Base-by-base conservation (phyloP, 2,329 filamentous ascomycete species). In the Didymella pomorum region DNA sequence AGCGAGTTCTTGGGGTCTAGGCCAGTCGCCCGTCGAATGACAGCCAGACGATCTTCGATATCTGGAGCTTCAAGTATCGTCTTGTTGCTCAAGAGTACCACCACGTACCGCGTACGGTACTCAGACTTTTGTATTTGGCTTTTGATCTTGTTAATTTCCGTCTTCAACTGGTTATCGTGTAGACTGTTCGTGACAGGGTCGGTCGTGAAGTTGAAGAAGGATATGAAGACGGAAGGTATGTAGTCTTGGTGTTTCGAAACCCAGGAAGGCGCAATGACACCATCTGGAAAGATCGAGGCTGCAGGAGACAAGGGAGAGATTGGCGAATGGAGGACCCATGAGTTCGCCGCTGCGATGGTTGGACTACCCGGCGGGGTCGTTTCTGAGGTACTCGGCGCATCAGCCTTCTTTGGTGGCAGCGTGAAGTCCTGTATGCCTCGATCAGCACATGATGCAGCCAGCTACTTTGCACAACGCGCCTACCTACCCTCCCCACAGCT, bases 241-340 rank as follows among this genome's bases (percentile, higher is more conserved):
- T 92, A 82, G 50, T 90, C 82, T 72, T 97, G 93, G 74, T 98
- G 94, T 75, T 98, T 99, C 59, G 86, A 86, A 53, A 96, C 82
- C 94, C 94, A 99, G 60, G 86, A 79, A 20, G 89, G 84, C 60
- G 93, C 87, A 74, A 97, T 87, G 58, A 97, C 81, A 4, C 94
- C 95, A 78, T 98, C 95, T 8, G 94, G 93, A 72, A 95, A 98
- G 2, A 96, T 84, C 2, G 87, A 82, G 8, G 94, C 97, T 8
- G 84, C 85, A 3, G 93, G 93, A 37, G 91, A 95, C 28, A 98
- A 83, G 0, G 94, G 95, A 2, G 95, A 98, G 65, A 97, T 87
- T 1, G 93, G 92, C 12, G 95, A 98, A 76, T 98, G 94, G 4
- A 97, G 80, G n/a, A 87, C 80, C 58, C 78, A 79, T 46, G 71